phyloP scores from a whole-genome alignment of 805 yeast species.

The Cyberlindnera bimundalis region DNA sequence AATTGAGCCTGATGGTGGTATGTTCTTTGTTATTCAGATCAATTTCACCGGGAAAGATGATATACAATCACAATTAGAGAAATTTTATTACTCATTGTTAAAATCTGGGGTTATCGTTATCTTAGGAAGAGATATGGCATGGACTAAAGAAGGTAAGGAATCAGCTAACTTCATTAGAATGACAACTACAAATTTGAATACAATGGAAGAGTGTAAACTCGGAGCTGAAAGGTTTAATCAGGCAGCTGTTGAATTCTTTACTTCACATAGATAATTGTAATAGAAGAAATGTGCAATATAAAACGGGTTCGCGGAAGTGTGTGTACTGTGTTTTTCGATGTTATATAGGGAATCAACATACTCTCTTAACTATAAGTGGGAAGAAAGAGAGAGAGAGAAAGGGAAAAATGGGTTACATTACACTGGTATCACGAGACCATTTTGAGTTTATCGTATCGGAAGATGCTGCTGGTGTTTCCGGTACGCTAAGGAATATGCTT shows the following conservation, averaged over 20 bases:
- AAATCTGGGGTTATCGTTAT: slow-evolving; percentile 9
- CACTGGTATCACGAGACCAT: slow-evolving; percentile 71
- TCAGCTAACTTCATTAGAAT: slow-evolving; percentile 11
- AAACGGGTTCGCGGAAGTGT: not conserved
- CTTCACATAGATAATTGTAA: no score
- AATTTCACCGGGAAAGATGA: slow-evolving; percentile 22
- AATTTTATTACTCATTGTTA: slow-evolving; percentile 5
- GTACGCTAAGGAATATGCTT: slow-evolving; percentile 59
- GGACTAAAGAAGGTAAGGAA: not conserved
- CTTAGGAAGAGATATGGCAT: slow-evolving; percentile 12
- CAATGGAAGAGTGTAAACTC: slow-evolving; percentile 4
- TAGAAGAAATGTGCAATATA: not conserved
- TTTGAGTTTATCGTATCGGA: slow-evolving; percentile 56
- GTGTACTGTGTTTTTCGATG: no score
- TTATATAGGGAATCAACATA: no score
- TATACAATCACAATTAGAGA: slow-evolving; percentile 3
- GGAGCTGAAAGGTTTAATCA: slow-evolving; percentile 9
- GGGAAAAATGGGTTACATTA: slow-evolving; percentile 37
- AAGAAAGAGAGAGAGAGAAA: not conserved
- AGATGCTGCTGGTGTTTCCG: slow-evolving; percentile 75
- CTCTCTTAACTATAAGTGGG: no score
- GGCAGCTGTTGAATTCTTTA: slow-evolving; percentile 8
- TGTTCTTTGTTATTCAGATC: slow-evolving; percentile 50
- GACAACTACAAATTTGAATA: slow-evolving; percentile 5
- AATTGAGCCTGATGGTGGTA: slow-evolving; percentile 58